phyloP scores from a whole-genome alignment of 192 early-diverging fungal species.

The Obelidium mucronatum region DNA sequence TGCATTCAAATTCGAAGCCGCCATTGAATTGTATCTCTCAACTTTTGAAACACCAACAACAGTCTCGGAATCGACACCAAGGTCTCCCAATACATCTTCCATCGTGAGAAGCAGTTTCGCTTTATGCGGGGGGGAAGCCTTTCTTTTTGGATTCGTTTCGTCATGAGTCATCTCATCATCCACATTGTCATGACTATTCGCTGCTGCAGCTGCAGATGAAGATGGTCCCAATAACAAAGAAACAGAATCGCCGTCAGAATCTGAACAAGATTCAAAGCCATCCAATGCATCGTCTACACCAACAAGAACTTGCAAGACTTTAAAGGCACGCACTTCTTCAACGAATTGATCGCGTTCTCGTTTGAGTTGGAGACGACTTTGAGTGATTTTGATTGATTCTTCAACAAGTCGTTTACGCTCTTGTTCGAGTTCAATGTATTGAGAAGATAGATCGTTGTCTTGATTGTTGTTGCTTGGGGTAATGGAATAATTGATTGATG shows the following conservation, averaged over 20 bases:
- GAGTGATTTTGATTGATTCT: neutral
- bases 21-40: neutral
- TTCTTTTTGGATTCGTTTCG: neutral
- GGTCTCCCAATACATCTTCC: neutral
- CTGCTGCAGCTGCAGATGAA: neutral
- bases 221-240: neutral
- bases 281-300: conserved; percentile 6
- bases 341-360: neutral
- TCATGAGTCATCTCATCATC: conserved; percentile 3
- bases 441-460: neutral
- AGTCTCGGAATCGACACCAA: too few species aligned
- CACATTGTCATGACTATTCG: neutral
- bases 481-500: neutral
- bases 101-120: neutral
- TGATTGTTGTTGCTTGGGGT: neutral
- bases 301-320: neutral
- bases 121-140: too few species aligned
- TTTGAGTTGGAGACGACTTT: neutral
- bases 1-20: neutral
- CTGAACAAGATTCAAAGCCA: neutral
- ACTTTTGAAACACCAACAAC: too few species aligned
- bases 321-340: conserved; percentile 4
- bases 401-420: neutral
- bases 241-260: neutral
- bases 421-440: neutral